Conservation (phyloP, 352 stramenopile genomes). For the Thraustochytrium striatum region DNA sequence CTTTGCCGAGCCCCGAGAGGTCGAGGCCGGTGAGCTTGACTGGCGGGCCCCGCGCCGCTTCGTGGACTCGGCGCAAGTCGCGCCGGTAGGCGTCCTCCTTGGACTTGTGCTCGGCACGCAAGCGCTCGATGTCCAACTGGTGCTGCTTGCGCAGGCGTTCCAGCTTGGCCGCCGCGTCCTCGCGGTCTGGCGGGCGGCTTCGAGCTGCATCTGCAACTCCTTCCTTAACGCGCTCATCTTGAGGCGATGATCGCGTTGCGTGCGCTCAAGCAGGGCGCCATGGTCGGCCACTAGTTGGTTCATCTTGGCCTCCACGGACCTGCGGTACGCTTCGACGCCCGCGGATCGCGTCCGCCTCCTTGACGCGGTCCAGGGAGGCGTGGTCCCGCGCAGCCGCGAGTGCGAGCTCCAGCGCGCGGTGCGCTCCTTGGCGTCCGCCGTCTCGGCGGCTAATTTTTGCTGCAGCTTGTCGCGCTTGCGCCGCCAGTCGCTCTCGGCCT, state of each 20-base stretch:
- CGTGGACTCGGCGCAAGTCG: constrained; percentile 6
- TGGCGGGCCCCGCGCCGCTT: neutral
- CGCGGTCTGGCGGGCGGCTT: neutral
- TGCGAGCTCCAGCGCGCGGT: constrained; percentile 1
- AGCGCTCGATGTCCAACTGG: neutral
- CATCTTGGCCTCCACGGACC: constrained; percentile 36
- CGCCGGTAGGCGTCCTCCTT: constrained; percentile 4
- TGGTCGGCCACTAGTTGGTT: constrained; percentile 42
- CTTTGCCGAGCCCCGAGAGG: neutral
- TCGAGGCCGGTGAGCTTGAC: neutral
- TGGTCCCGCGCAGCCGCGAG: constrained; percentile 7
- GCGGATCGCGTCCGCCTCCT: neutral
- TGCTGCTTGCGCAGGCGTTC: neutral
- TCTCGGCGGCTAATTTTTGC: neutral
- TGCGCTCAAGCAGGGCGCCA: neutral
- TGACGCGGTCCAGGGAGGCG: neutral
- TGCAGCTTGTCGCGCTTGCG: neutral
- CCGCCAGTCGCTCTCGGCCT: neutral
- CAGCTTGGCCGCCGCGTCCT: neutral
- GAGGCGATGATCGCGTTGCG: constrained; percentile 7
- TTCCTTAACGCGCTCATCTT: neutral
- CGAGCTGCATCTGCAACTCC: constrained; percentile 44
- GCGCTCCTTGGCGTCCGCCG: neutral
- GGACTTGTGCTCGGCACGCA: neutral
- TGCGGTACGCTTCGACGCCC: neutral